phyloP scores from a whole-genome alignment of 805 yeast genomes.

The Cyberlindnera maclurae region DNA sequence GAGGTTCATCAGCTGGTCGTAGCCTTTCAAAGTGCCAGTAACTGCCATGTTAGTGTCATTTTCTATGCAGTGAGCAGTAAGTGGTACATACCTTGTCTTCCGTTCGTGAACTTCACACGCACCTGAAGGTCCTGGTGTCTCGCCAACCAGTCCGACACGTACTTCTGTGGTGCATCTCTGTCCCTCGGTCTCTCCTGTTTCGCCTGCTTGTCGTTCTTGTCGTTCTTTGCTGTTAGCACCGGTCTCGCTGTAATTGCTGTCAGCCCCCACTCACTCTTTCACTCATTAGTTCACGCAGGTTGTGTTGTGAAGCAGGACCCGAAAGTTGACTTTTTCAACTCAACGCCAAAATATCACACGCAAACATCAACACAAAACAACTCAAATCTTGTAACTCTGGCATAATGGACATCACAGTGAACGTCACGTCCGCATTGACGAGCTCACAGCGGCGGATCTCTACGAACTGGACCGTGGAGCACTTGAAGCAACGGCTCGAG shows the following conservation, averaged over 20 bases:
- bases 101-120: conserved; percentile 77
- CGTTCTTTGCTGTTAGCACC: background rate
- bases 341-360: no score
- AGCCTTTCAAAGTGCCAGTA: conserved; percentile 79
- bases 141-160: conserved; percentile 76
- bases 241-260: no score
- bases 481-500: conserved; percentile 51
- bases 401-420: conserved; percentile 38
- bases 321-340: no score
- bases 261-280: no score
- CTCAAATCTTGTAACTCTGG: background rate
- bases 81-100: conserved; percentile 46
- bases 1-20: conserved; percentile 72
- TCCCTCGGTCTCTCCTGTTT: conserved; percentile 24
- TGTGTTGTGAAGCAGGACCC: no score
- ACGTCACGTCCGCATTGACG: conserved; percentile 57
- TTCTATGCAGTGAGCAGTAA: no score
- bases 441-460: conserved; percentile 65
- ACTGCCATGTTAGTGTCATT: conserved; percentile 4
- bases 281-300: no score
- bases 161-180: conserved; percentile 66
- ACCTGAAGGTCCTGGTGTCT: conserved; percentile 68
- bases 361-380: no score
- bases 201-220: background rate
- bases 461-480: conserved; percentile 49